Percentiles rank a stretch among this genome's conserved stretches.
phyloP scores from a whole-genome alignment of 805 yeast genomes.

The Ogataea allantospora region DNA sequence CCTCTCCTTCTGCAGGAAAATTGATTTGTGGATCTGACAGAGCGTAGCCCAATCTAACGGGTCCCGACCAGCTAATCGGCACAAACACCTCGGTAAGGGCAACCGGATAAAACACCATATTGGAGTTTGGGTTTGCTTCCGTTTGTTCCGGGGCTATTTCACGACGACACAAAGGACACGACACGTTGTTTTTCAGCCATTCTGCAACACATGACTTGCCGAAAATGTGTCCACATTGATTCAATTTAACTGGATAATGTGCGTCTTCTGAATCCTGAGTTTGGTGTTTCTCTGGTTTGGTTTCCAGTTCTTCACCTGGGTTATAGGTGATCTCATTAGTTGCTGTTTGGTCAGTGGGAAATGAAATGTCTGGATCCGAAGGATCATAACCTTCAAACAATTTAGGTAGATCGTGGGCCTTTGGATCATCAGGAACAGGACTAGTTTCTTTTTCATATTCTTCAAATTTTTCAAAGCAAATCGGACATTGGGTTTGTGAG shows the following conservation, averaged over 20 bases:
- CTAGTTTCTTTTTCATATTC: constrained; percentile 9
- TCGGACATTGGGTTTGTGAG: constrained; percentile 38
- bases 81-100: constrained; percentile 32
- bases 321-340: constrained; percentile 17
- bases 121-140: constrained; percentile 11
- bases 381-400: constrained; percentile 20
- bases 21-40: constrained; percentile 28
- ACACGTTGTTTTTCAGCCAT: constrained; percentile 69
- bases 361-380: constrained; percentile 28
- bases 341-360: constrained; percentile 31
- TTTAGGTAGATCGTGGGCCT: constrained; percentile 13
- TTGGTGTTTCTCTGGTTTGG: neutral
- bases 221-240: constrained; percentile 75
- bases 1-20: constrained; percentile 29
- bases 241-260: constrained; percentile 69
- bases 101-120: constrained; percentile 25
- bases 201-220: constrained; percentile 76
- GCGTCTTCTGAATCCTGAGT: constrained; percentile 16
- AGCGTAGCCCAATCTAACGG: constrained; percentile 18
- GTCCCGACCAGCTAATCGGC: constrained; percentile 33
- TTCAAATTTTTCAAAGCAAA: constrained; percentile 40
- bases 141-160: constrained; percentile 36
- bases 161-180: constrained; percentile 84
- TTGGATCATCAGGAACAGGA: neutral
- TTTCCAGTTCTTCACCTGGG: constrained; percentile 10